Base-by-base conservation (phyloP, 768 basidiomycete species). In the Phylloporus arenicola region DNA sequence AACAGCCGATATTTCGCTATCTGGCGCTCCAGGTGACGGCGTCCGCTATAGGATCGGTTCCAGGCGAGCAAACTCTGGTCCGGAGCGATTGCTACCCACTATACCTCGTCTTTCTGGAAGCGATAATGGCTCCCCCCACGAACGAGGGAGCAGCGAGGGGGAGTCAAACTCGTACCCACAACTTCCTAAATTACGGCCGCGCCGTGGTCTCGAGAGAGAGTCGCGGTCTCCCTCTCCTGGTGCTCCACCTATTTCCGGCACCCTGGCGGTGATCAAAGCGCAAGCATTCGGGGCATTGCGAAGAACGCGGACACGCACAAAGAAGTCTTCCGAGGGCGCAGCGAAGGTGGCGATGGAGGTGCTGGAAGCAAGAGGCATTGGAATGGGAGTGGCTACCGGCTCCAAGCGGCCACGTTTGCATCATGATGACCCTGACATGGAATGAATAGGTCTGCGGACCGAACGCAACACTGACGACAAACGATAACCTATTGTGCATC, bases 211-310 rank as follows among this genome's bases (percentile, higher is more conserved):
- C 24, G 70, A 79, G 31, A 75, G 74, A 59, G 69, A 72, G 57
- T 72, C 72, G 24, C 69, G 72, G 33, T 78, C 77, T 33, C 77
- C 73, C 43, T 77, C 78, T 43, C 75, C 77, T 16, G 64, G 66
- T 37, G 64, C 64, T 47, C 71, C 76, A 51, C 72, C 72, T 24
- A 74, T 89, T 62, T 88, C 85, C 44, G 85, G 86, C 22, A 92
- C 90, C 27, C 79, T 92, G 42, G 89, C 90, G 47, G 88, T 92
- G 50, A 90, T 92, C 71, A 92, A 92, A 71, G 89, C 89, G 38
- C 88, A 92, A 64, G 84, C 90, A 34, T 92, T 92, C 64, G 90
- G 89, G 29, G 87, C 87, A 17, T 72, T 90, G 56, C 84, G 89
- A 45, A 77, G 89, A 66, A 86, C 88, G 48, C 81, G 89, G 51